Evolutionary conservation across 768 basidiomycete species (phyloP), one percentile per base, ranked within the genome.

Genomic region (Candolleomyces efflorescens): DNA sequence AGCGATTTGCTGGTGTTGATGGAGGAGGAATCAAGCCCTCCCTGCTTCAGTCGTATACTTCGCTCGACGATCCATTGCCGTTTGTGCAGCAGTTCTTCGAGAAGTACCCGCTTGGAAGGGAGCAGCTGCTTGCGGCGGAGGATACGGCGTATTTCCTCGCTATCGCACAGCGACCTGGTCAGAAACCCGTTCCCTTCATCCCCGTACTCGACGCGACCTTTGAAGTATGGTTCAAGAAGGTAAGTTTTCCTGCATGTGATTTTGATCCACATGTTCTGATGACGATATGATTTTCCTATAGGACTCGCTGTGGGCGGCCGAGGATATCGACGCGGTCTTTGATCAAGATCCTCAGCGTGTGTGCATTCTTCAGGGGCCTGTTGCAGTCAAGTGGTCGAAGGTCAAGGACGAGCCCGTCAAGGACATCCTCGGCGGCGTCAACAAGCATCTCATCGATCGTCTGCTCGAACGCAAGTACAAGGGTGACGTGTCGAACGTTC

Each of bases 171-270:
- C 84, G 97, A 49, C 92, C 93, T 12, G 94, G 94, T 3, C 97
- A 99, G 80, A 99, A 98, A 74, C 97, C 97, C 1, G 96, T 89
- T 6, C 97, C 97, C 0, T 99, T 98, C 79, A 97, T 99, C 64
- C 95, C 96, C 3, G 87, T 99, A 27, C 83, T 98, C 53, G 95
- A 98, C 69, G 85, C 87, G 20, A 86, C 74, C 63, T 98, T 98
- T 68, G 93, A 95, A 69, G 94, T 98, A 53, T 99, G 97, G 97
- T 98, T 99, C 79, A 98, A 99, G 83, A 99, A 99, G 89, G 92
- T 90, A 32, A 32, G 60, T 41, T 79, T 61, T 44, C 27, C 26
- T 37, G 9, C 60, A 58, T 64, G 62, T 63, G 60, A 64, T 64
- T 64, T 37, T 24, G 9, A 18, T 18, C 24, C 58, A 50, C 51